Evolutionary conservation across 805 yeast genomes (phyloP).

Genomic region (Hanseniaspora jakobsenii): DNA sequence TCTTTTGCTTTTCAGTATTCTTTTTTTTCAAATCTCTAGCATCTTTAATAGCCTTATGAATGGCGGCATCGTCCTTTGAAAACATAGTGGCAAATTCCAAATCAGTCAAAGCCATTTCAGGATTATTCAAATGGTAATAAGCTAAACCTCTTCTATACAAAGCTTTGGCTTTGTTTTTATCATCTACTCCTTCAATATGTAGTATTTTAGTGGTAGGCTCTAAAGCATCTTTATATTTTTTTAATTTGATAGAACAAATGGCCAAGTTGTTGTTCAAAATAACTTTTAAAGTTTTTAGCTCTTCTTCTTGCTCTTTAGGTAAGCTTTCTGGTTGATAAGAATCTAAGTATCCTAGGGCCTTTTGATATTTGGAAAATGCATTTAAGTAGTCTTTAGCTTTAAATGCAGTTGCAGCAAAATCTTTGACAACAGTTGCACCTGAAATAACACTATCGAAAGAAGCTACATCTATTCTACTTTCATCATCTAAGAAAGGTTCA

Average conservation of each 20-base stretch:
- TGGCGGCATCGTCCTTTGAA: conserved; percentile 63
- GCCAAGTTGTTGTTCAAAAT: conserved; percentile 57
- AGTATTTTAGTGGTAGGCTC: conserved; percentile 55
- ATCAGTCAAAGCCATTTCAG: conserved; percentile 55
- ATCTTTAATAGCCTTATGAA: conserved; percentile 49
- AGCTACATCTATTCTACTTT: conserved; percentile 47
- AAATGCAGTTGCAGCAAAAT: conserved; percentile 63
- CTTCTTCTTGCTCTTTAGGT: conserved; percentile 39
- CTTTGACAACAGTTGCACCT: conserved; percentile 56
- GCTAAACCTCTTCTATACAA: conserved; percentile 77
- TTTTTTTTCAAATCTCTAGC: conserved; percentile 41
- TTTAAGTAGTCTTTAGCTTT: conserved; percentile 47
- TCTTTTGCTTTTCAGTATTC: conserved; percentile 57
- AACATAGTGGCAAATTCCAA: conserved; percentile 52
- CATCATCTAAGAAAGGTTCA: conserved; percentile 66
- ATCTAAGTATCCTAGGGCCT: conserved; percentile 56
- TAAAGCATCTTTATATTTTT: conserved; percentile 42
- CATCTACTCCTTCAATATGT: conserved; percentile 42
- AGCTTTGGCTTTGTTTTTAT: conserved; percentile 68
- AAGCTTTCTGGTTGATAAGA: conserved; percentile 43
- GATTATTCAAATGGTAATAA: conserved; percentile 47
- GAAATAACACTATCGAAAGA: conserved; percentile 54
- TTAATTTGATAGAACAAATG: conserved; percentile 55
- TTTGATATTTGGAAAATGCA: conserved; percentile 58
- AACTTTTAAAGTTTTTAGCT: conserved; percentile 26